phyloP scores from a whole-genome alignment of 495 filamentous ascomycete species.

The Aspergillus leporis region DNA sequence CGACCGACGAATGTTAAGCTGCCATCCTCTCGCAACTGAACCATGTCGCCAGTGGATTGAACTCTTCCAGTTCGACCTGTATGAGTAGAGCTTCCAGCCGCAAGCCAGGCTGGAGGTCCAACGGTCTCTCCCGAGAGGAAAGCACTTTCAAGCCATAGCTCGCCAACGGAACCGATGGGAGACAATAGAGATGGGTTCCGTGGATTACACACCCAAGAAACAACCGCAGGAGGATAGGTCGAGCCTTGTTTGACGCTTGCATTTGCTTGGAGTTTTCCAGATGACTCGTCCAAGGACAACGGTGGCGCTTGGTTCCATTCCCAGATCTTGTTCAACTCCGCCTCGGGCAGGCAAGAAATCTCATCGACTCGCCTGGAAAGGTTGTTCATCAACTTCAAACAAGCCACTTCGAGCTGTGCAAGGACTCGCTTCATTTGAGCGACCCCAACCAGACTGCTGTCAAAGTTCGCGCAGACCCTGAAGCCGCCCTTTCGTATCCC shows the following conservation, averaged over 20 bases:
- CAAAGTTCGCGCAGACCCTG: slow-evolving; percentile 62
- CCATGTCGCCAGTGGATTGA: slow-evolving; percentile 36
- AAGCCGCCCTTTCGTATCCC: slow-evolving; percentile 57
- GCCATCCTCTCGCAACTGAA: slow-evolving; percentile 29
- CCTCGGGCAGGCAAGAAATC: slow-evolving; percentile 37
- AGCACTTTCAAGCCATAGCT: slow-evolving; percentile 34
- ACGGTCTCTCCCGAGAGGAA: slow-evolving; percentile 25
- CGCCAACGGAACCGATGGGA: slow-evolving; percentile 34
- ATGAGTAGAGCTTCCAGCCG: slow-evolving; percentile 27
- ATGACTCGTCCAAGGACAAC: slow-evolving; percentile 24
- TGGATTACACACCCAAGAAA: slow-evolving; percentile 38
- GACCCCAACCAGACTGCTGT: slow-evolving; percentile 44
- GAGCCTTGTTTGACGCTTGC: slow-evolving; percentile 27
- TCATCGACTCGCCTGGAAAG: slow-evolving; percentile 28
- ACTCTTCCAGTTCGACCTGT: slow-evolving; percentile 30
- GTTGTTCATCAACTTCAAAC: slow-evolving; percentile 28
- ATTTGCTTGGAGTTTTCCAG: slow-evolving; percentile 29
- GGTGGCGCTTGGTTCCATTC: slow-evolving; percentile 38
- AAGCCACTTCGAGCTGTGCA: slow-evolving; percentile 38
- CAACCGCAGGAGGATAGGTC: slow-evolving; percentile 27
- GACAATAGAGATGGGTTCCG: slow-evolving; percentile 32
- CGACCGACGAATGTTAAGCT: slow-evolving; percentile 33
- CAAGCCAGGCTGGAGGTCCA: slow-evolving; percentile 37
- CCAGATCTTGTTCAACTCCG: slow-evolving; percentile 41
- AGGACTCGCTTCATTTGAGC: slow-evolving; percentile 47